Evolutionary conservation across 441 rosid genomes (phyloP).

Genomic region (Pelargonium cotyledonis): DNA sequence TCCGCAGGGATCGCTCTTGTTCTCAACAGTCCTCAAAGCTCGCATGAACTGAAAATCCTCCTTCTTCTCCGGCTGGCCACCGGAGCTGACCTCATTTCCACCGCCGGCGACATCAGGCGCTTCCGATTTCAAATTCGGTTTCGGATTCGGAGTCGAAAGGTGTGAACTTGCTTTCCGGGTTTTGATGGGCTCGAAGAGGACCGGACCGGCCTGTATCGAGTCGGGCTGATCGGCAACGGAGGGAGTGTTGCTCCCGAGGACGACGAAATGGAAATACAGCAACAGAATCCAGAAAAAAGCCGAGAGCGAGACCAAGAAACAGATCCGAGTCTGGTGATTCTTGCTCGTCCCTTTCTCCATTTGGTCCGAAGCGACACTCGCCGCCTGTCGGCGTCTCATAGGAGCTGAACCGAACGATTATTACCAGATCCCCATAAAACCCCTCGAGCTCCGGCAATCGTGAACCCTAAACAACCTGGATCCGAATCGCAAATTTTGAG

Average conservation of each 20-base stretch:
- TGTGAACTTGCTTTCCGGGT: neutral
- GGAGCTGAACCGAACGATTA: conserved; percentile 22
- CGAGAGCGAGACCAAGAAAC: conserved; percentile 52
- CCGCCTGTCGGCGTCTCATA: conserved; percentile 74
- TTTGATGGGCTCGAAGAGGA: neutral
- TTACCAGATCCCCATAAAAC: conserved; percentile 15
- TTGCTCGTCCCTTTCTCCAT: conserved; percentile 73
- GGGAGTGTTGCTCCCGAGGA: conserved; percentile 35
- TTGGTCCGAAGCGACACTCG: conserved; percentile 34
- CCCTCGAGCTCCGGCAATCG: neutral
- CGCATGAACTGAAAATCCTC: conserved; percentile 50
- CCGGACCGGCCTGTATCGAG: conserved; percentile 14
- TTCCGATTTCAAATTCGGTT: neutral
- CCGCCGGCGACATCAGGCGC: neutral
- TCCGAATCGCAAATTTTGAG: no score
- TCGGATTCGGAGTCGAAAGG: neutral
- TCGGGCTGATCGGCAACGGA: neutral
- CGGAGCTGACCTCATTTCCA: neutral
- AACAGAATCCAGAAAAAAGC: conserved; percentile 69
- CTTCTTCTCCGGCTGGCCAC: neutral
- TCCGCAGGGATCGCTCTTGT: conserved; percentile 87
- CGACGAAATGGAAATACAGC: conserved; percentile 69
- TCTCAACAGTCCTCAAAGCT: conserved; percentile 71
- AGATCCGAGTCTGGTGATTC: conserved; percentile 52
- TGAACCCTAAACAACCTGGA: no score